Evolutionary conservation across 768 basidiomycete genomes (phyloP), one percentile per base, ranked within the genome.

Genomic region (Suillus bovinus): DNA sequence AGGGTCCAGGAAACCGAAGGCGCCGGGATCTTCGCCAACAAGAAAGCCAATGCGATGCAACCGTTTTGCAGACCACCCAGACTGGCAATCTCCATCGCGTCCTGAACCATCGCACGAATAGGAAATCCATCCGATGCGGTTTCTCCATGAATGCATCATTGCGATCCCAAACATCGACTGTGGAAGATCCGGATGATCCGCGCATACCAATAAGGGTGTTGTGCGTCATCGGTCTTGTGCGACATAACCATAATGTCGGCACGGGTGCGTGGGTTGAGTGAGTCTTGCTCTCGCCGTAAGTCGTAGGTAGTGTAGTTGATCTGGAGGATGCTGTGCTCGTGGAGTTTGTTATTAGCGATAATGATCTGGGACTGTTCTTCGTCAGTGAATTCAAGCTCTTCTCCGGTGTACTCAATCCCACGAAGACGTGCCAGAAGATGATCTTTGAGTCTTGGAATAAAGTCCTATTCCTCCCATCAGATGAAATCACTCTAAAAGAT

Each of bases 1-100:
- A 0, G 83, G 84, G 64, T 84, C 74, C 0, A 84, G 29, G 52
- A 85, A 84, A 0, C 82, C 77, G 60, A 82, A 84, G 4, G 78
- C 72, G 3, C 5, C 6, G 0, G 58, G 44, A 29, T 74, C 72
- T 0, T 69, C 11, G 5, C 44, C 22, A 5, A 0, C 0, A 13
- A 46, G 22, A 46, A 46, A 46, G 1, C 44, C 44, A 5, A 86
- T 41, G 2, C 70, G 68, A 5, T 74, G 79, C 0, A 83, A 68
- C 0, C 71, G 67, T 16, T 72, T 66, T 0, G 61, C 44, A 46
- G 44, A 46, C 46, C 1, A 65, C 63, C 63, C 75, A 73, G 2
- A 46, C 80, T 75, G 16, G 64, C 66, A 61, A 61, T 0, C 56
- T 64, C 41, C 22, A 9, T 81, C 76, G 0, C 60, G 50, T 2